phyloP scores from a whole-genome alignment of 1,284 basidiomycete genomes.

The Leccinum ambiguum region DNA sequence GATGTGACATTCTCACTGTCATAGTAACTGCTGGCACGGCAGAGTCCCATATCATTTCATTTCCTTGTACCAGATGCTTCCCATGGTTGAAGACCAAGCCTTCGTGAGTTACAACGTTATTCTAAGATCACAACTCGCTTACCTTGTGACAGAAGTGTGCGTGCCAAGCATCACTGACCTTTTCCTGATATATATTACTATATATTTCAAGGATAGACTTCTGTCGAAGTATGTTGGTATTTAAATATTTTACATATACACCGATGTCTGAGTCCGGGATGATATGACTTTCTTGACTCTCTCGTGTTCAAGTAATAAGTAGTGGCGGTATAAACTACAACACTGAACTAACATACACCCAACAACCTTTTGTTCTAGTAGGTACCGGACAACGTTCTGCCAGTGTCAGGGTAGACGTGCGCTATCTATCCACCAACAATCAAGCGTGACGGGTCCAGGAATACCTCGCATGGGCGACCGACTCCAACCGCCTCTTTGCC shows the following conservation, averaged over 20 bases:
- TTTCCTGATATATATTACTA: neutral
- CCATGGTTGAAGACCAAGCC: neutral
- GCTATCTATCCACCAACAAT: too few relatives aligned
- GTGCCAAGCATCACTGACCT: neutral
- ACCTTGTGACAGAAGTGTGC: neutral
- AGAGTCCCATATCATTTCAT: neutral
- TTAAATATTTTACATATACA: neutral
- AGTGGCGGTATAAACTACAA: neutral
- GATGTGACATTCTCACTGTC: too few relatives aligned
- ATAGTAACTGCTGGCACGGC: too few relatives aligned
- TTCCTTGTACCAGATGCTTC: neutral
- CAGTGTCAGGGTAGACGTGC: too few relatives aligned
- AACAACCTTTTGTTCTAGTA: too few relatives aligned
- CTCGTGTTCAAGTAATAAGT: neutral
- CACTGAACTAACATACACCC: neutral
- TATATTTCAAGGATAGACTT: slow-evolving; percentile 1
- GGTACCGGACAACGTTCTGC: too few relatives aligned
- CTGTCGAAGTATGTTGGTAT: neutral
- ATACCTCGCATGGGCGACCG: too few relatives aligned
- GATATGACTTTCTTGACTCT: neutral
- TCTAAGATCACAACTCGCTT: neutral
- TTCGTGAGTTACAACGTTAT: neutral
- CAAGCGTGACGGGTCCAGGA: too few relatives aligned
- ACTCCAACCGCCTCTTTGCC: too few relatives aligned
- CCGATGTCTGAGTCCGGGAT: neutral